Evolutionary conservation across 768 basidiomycete species (phyloP).

Genomic region (Hygrocybe coccinea): DNA sequence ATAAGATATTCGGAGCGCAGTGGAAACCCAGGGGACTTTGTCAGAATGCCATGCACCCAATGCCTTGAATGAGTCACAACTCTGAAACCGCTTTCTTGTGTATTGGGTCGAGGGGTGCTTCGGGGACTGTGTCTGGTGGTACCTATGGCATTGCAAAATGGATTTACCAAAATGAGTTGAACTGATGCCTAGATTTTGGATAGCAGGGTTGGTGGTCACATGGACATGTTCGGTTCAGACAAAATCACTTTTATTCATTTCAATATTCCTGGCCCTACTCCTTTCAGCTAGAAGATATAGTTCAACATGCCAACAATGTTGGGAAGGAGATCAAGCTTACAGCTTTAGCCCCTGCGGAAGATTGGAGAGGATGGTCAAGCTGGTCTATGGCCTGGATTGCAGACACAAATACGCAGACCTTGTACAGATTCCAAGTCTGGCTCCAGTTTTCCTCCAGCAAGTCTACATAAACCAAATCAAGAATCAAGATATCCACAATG

Average conservation of each 20-base stretch:
- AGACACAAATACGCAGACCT: conserved; percentile 45
- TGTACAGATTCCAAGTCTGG: conserved; percentile 39
- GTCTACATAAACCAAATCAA: conserved; percentile 26
- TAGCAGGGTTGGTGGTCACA: conserved; percentile 17
- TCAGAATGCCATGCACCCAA: conserved; percentile 43
- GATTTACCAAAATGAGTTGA: too few species aligned
- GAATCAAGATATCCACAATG: conserved; percentile 11
- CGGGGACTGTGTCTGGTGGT: neutral
- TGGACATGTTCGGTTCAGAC: conserved; percentile 27
- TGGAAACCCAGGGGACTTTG: neutral
- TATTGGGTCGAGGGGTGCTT: conserved; percentile 15
- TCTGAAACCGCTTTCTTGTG: conserved; percentile 25
- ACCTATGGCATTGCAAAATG: neutral
- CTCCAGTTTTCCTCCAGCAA: conserved; percentile 40
- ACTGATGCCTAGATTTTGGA: too few species aligned
- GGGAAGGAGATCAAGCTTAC: conserved; percentile 21
- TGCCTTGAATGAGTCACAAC: conserved; percentile 38
- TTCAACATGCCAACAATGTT: neutral
- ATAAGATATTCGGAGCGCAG: conserved; percentile 4
- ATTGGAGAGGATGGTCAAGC: conserved; percentile 40
- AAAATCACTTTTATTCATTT: conserved; percentile 41
- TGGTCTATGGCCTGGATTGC: conserved; percentile 42
- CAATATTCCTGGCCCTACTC: conserved; percentile 40
- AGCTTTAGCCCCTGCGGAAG: conserved; percentile 38
- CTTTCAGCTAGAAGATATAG: conserved; percentile 27